Evolutionary conservation across 495 filamentous ascomycete species (phyloP).

Genomic region (Lindgomyces ingoldianus): DNA sequence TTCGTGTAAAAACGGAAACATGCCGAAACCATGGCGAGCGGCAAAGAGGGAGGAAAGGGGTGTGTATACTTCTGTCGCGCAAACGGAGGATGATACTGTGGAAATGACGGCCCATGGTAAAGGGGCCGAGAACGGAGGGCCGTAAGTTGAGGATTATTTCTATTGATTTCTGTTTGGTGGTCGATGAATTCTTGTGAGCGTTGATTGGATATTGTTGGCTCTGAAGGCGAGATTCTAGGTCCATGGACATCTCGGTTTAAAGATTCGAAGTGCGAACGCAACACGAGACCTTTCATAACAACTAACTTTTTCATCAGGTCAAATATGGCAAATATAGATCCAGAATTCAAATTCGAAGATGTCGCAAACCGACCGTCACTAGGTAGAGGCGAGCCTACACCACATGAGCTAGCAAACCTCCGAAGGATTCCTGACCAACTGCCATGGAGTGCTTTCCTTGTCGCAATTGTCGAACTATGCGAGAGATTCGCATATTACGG

Average conservation of each 20-base stretch:
- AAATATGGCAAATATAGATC: not conserved
- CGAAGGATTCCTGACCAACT: slow-evolving; percentile 33
- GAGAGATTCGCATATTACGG: slow-evolving; percentile 40
- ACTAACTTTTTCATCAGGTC: not conserved
- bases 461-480: slow-evolving; percentile 37
- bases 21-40: slow-evolving; percentile 12
- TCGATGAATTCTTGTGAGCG: slow-evolving; percentile 1
- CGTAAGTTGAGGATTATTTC: slow-evolving; percentile 10
- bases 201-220: not conserved
- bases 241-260: not conserved
- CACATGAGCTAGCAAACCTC: slow-evolving; percentile 25
- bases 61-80: slow-evolving; percentile 24
- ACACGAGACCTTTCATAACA: not conserved
- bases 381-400: slow-evolving; percentile 23
- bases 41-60: slow-evolving; percentile 15
- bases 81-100: slow-evolving; percentile 18
- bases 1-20: not conserved
- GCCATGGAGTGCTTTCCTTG: slow-evolving; percentile 36
- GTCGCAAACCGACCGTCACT: not conserved
- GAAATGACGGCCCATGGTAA: slow-evolving; percentile 22
- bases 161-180: not conserved
- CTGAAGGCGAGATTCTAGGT: not conserved
- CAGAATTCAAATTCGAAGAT: not conserved
- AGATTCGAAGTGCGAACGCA: not conserved
- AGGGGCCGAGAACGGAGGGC: not conserved